phyloP scores from a whole-genome alignment of 306 rosid species.

The Albizia julibrissin region DNA sequence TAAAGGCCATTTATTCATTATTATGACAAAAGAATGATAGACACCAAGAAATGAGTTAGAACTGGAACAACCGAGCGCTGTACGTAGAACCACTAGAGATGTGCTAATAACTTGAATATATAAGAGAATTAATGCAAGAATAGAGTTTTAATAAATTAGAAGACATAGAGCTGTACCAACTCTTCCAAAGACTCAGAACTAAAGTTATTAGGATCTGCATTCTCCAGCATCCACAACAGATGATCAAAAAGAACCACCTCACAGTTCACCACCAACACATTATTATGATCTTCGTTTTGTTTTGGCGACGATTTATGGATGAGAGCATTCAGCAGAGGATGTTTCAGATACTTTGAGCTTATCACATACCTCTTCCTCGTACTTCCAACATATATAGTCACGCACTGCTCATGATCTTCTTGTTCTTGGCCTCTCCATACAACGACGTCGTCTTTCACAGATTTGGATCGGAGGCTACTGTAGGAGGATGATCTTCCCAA shows the following conservation, averaged over 20 bases:
- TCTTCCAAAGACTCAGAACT: constrained; percentile 62
- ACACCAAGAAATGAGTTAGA: constrained; percentile 1
- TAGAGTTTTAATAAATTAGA: not conserved
- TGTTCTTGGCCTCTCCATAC: constrained; percentile 16
- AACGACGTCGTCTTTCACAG: constrained; percentile 36
- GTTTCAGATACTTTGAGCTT: constrained; percentile 50
- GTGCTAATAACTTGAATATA: not conserved
- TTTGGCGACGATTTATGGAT: constrained; percentile 50
- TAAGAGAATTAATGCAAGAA: not conserved
- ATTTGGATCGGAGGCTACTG: constrained; percentile 58
- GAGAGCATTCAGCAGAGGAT: constrained; percentile 60
- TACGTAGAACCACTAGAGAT: not conserved
- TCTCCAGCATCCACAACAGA: constrained; percentile 69
- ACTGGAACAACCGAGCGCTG: not conserved
- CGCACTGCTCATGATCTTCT: constrained; percentile 11
- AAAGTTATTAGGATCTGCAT: constrained; percentile 59
- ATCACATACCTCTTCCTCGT: constrained; percentile 56
- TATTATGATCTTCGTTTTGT: not conserved
- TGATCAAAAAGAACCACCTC: constrained; percentile 76
- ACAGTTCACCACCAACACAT: constrained; percentile 47
- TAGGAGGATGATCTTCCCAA: constrained; percentile 58
- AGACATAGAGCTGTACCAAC: constrained; percentile 58
- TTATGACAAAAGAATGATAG: not conserved
- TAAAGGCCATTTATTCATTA: constrained; percentile 1
- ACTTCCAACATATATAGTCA: constrained; percentile 58